These are phyloP conservation scores for Amauroascus verrucosus DNA, from an alignment of 2,329 filamentous ascomycete species.

Conservation along the genomic window DNA sequence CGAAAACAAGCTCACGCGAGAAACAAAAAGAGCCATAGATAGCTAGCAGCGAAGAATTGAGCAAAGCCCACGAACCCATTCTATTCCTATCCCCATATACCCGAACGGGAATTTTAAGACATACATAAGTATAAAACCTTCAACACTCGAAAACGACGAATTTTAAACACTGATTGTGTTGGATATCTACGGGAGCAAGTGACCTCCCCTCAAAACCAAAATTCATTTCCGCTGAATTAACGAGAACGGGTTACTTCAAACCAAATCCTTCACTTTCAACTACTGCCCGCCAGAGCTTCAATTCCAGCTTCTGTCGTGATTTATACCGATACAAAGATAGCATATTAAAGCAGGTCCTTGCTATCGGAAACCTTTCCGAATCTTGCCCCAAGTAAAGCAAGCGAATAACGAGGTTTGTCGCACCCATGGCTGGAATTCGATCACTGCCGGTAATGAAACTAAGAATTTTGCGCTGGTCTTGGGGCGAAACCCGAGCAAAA, in stretches of 20 bases:
- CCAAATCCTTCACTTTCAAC: conserved; percentile 86
- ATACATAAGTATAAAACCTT: too few relatives aligned
- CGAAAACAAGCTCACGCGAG: too few relatives aligned
- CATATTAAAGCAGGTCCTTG: conserved; percentile 84
- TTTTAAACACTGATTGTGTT: too few relatives aligned
- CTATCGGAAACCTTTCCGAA: conserved; percentile 64
- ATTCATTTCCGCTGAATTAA: too few relatives aligned
- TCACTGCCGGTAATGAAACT: conserved; percentile 86
- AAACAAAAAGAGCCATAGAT: too few relatives aligned
- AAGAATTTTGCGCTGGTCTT: conserved; percentile 65
- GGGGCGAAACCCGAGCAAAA: conserved; percentile 55
- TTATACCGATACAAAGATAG: conserved; percentile 65
- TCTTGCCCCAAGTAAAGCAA: conserved; percentile 68
- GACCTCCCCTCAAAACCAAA: too few relatives aligned
- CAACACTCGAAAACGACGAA: too few relatives aligned
- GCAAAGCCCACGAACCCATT: too few relatives aligned
- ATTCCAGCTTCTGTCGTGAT: conserved; percentile 56
- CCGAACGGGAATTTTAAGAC: too few relatives aligned
- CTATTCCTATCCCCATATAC: too few relatives aligned
- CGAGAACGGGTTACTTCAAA: conserved; percentile 51
- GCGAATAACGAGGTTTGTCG: conserved; percentile 66
- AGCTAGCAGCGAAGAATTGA: too few relatives aligned
- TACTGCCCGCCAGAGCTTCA: conserved; percentile 74
- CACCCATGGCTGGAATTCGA: conserved; percentile 78
- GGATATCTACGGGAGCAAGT: too few relatives aligned